Percentiles rank a stretch among this genome's conserved stretches.
Evolutionary conservation across 495 filamentous ascomycete genomes (phyloP).

Genomic region (Annulohypoxylon maeteangense): DNA sequence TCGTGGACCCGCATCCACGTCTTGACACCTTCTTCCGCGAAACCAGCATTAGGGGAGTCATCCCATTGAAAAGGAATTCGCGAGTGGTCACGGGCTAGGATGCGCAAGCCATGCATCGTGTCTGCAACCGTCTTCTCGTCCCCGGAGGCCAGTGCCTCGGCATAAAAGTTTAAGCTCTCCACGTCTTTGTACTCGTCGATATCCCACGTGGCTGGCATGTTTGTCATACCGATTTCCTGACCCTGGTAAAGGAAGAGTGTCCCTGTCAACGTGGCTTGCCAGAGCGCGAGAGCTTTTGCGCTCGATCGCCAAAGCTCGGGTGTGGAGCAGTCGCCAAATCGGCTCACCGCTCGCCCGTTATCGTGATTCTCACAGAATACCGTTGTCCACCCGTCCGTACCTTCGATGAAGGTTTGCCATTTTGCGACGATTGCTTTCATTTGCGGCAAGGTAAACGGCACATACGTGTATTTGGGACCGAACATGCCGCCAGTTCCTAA

Average conservation of each 20-base stretch:
- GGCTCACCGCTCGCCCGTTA: slow-evolving; percentile 70
- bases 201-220: slow-evolving; percentile 71
- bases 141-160: slow-evolving; percentile 48
- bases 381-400: slow-evolving; percentile 77
- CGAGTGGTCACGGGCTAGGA: slow-evolving; percentile 66
- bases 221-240: slow-evolving; percentile 80
- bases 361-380: slow-evolving; percentile 81
- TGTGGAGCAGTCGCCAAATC: slow-evolving; percentile 62
- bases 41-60: slow-evolving; percentile 58
- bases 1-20: slow-evolving; percentile 72
- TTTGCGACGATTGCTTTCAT: slow-evolving; percentile 68
- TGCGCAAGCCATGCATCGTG: slow-evolving; percentile 66
- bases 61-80: slow-evolving; percentile 73
- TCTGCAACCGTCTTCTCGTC: slow-evolving; percentile 60
- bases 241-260: slow-evolving; percentile 82
- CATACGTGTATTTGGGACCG: slow-evolving; percentile 52
- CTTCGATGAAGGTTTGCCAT: slow-evolving; percentile 76
- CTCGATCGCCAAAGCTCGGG: slow-evolving; percentile 58
- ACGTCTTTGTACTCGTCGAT: slow-evolving; percentile 79
- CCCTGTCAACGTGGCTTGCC: slow-evolving; percentile 68
- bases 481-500: slow-evolving; percentile 59
- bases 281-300: slow-evolving; percentile 72
- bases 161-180: slow-evolving; percentile 73
- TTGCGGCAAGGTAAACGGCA: slow-evolving; percentile 61
- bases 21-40: slow-evolving; percentile 52